Evolutionary conservation across 352 stramenopile species (phyloP), one percentile per base, ranked within the genome.

Genomic region (Globisporangium heterothallicum): DNA sequence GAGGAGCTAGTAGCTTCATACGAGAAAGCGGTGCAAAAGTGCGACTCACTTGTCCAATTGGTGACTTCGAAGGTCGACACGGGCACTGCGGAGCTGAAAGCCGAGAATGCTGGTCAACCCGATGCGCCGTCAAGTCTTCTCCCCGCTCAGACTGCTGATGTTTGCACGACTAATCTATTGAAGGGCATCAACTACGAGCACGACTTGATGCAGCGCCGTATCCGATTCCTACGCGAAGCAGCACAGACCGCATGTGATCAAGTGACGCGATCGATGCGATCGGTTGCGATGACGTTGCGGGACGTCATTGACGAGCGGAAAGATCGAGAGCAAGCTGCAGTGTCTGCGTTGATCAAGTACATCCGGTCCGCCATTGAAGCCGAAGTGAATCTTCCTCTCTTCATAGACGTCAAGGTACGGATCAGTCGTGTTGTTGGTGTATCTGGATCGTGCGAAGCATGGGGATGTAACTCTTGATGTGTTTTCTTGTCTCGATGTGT

Each of bases 111-210:
- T n/a, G n/a, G n/a, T n/a, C n/a, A n/a, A n/a, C n/a, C n/a, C n/a
- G n/a, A n/a, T 40, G 24, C 53, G 7, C 60, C 46, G 24, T 40
- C 49, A n/a, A 25, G 25, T 18, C 3, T 45, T 22, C 47, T 62
- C 10, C 50, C 36, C 10, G 48, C 36, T 24, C 47, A 34, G 9
- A 36, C 45, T 21, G 51, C 62, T 25, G 72, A 80, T 44, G 41
- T 70, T 14, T 63, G 66, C 32, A 69, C 61, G 43, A 53, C 55
- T 10, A 92, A 92, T 25, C 60, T 86, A 38, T 36, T 78, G 19
- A 74, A 72, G 32, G 77, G 73, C 25, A 62, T 88, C 46, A 63
- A 58, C 25, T 89, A 84, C 53, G 78, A 93, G 44, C 69, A 84
- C 36, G 64, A 70, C 6, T 47, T 82, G 7, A 71, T 89, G 36